Conservation (phyloP, 164 flowering plant species). For the Chloranthus sessilifolius region DNA sequence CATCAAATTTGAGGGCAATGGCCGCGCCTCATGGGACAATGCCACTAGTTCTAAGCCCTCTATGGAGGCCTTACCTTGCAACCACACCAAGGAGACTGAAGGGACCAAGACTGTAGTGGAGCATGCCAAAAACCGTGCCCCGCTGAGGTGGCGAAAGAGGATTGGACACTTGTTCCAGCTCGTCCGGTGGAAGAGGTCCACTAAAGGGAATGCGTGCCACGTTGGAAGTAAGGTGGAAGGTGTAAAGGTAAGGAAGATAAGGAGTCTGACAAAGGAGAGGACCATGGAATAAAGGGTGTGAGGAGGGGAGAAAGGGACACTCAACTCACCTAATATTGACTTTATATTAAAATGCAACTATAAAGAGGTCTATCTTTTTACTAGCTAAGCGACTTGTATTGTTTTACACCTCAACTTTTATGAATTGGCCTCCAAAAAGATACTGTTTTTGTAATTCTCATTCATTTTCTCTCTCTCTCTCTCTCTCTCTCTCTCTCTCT, state of each 20-base stretch:
- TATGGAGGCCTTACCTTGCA: slow-evolving; percentile 24
- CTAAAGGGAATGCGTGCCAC: slow-evolving; percentile 40
- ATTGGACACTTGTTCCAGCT: slow-evolving; percentile 77
- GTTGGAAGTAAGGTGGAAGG: slow-evolving; percentile 52
- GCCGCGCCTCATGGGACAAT: slow-evolving; percentile 80
- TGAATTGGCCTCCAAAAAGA: background rate
- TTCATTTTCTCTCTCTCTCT: no score
- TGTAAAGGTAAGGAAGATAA: slow-evolving; percentile 54
- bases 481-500: no score
- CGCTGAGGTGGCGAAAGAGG: slow-evolving; percentile 76
- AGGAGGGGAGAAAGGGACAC: slow-evolving; percentile 19
- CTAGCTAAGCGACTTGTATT: background rate
- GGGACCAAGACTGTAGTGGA: slow-evolving; percentile 49
- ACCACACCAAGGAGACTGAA: slow-evolving; percentile 24
- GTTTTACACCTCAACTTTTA: background rate
- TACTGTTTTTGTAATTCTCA: no score
- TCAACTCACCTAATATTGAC: slow-evolving; percentile 7
- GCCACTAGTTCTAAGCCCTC: slow-evolving; percentile 35
- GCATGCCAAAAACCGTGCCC: slow-evolving; percentile 35
- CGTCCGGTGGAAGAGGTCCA: slow-evolving; percentile 60
- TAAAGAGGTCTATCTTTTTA: slow-evolving; percentile 12
- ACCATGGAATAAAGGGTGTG: slow-evolving; percentile 35
- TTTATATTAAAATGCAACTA: slow-evolving; percentile 11
- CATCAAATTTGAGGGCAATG: slow-evolving; percentile 77
- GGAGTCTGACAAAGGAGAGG: slow-evolving; percentile 57